phyloP scores from a whole-genome alignment of 164 flowering plant species.

The Houttuynia cordata region DNA sequence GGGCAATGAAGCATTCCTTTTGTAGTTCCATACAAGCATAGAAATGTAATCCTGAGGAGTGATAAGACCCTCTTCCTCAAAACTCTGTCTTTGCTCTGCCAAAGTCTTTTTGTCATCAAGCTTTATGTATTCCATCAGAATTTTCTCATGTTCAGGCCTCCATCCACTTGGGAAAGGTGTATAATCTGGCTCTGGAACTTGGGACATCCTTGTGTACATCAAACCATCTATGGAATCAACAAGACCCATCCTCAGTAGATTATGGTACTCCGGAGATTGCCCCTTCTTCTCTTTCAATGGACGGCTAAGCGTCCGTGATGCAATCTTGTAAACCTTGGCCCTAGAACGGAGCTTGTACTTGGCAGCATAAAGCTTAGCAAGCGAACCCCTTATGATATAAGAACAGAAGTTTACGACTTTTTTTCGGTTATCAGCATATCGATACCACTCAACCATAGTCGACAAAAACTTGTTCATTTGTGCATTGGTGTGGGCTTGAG shows the following conservation, averaged over 20 bases:
- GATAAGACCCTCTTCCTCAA: conserved; percentile 65
- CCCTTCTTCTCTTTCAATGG: conserved; percentile 94
- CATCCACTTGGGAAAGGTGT: conserved; percentile 69
- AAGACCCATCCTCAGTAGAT: conserved; percentile 87
- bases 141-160: conserved; percentile 89
- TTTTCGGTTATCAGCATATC: conserved; percentile 87
- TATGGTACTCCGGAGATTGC: conserved; percentile 82
- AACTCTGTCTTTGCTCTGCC: conserved; percentile 48
- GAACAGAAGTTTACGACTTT: conserved; percentile 90
- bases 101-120: conserved; percentile 62
- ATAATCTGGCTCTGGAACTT: conserved; percentile 89
- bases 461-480: conserved; percentile 90
- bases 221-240: conserved; percentile 91
- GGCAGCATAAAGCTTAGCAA: conserved; percentile 98
- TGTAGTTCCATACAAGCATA: conserved; percentile 97
- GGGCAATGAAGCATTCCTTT: conserved; percentile 50
- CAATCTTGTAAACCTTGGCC: conserved; percentile 91
- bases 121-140: conserved; percentile 61
- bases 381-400: conserved; percentile 85
- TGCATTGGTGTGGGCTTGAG: conserved; percentile 92
- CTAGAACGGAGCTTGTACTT: conserved; percentile 94
- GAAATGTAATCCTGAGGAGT: conserved; percentile 91
- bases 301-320: conserved; percentile 65
- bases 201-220: conserved; percentile 76
- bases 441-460: conserved; percentile 89